Base-by-base conservation (phyloP, 2,329 filamentous ascomycete species). In the Epichloe hybrida region DNA sequence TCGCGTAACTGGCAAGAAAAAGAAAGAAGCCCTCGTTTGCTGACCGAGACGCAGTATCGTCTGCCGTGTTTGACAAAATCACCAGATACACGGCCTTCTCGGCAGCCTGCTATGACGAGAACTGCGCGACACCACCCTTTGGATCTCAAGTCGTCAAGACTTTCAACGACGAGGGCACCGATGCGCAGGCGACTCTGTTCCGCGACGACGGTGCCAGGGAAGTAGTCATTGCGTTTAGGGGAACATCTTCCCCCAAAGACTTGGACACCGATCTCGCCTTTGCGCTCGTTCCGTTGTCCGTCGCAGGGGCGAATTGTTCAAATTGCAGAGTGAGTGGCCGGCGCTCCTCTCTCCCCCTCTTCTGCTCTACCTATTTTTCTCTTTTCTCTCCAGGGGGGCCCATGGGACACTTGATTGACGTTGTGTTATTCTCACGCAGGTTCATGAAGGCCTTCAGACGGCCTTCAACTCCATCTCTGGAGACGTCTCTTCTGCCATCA, bases 141-240 rank as follows among this genome's bases (percentile, higher is more conserved):
- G 35, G 36, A 17, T 40, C 49, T 4, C 27, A 20, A 9, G 46
- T 50, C 23, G 42, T 50, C 20, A 46, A 50, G 15, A 50, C 42
- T 11, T 50, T 50, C 21, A 23, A 46, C 23, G 35, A 46, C n/a
- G 36, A n/a, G 4, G 35, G 9, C 11, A 39, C 35, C 9, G 42
- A 46, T 20, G 21, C 49, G 4, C 49, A 50, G 21, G 49, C 49
- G 35, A 50, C 49, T n/a, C n/a, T 50, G 42, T 50, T 46, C 42
- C 49, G 42, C 36, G 49, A 50, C 21, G 23, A 46, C 12, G 9
- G 11, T 3, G 49, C 49, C 21, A 39, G 39, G 4, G 49, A 50
- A 17, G 27, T 50, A 11, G 27, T 50, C 43, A 46, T 50, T n/a
- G 49, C 49, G 13, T 50, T 50, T 8, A 40, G 49, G 49, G 49